Evolutionary conservation across 2,329 filamentous ascomycete genomes (phyloP), one percentile per base, ranked within the genome.

Genomic region (Ciborinia camelliae): DNA sequence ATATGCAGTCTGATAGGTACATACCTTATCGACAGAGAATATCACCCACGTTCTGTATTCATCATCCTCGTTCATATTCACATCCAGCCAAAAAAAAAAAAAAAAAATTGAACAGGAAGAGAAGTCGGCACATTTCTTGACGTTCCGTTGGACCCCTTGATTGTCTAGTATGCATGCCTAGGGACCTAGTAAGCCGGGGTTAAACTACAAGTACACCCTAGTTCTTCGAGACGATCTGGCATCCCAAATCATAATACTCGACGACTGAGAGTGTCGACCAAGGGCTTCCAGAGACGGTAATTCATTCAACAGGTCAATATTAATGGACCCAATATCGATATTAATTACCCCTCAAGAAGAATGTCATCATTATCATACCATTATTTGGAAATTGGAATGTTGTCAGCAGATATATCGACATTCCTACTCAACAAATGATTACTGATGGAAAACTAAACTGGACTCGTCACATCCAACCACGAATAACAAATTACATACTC

Each of bases 71-170:
- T 30, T 18, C 14, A 18, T 28, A 28, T 30, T 48, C n/a, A 30
- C 9, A 18, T 30, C 9, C 14, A 18, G 47, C 47, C 6, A 30
- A 55, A 18, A 39, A 8, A 7, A 12, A 30, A 32, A 23, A 53
- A 32, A n/a, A 9, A n/a, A n/a, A n/a, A n/a, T n/a, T n/a, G n/a
- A n/a, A n/a, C n/a, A n/a, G n/a, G n/a, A 4, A 54, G 35, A 35
- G n/a, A 58, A 26, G 54, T 47, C 54, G 41, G 54, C 54, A 47
- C n/a, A 54, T 52, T 12, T 23, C 9, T 8, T 32, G n/a, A 20
- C 54, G 30, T 45, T 45, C 54, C 39, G 54, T 23, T 47, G 41
- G 54, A 58, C 55, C 41, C 55, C 55, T 48, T 47, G 28, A 47
- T 14, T 35, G 37, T 45, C 32, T n/a, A n/a, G 41, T 47, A 58